Conservation (phyloP, 164 flowering plant species). For the Brasenia schreberi region DNA sequence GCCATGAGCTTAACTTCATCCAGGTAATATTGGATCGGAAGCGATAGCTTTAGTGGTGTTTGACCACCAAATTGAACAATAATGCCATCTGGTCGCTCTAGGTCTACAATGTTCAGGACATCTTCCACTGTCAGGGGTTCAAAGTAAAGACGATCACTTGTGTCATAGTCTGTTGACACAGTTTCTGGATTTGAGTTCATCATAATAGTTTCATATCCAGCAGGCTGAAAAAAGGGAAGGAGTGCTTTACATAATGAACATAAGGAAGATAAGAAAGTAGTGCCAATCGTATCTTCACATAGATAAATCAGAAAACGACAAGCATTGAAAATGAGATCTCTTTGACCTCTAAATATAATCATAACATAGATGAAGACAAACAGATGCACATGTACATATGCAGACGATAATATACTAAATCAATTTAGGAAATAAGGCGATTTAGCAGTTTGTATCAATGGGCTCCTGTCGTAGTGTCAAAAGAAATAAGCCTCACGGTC, state of each 20-base stretch:
- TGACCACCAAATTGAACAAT: conserved; percentile 93
- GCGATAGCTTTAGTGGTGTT: conserved; percentile 73
- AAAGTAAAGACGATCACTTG: conserved; percentile 93
- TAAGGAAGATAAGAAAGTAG: neutral
- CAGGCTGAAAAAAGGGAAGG: conserved; percentile 29
- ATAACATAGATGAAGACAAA: too few relatives aligned
- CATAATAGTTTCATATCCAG: conserved; percentile 92
- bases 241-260: neutral
- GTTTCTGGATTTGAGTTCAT: conserved; percentile 98
- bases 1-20: conserved; percentile 43
- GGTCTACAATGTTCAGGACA: conserved; percentile 65
- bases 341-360: too few relatives aligned
- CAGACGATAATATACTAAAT: too few relatives aligned
- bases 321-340: too few relatives aligned
- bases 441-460: too few relatives aligned
- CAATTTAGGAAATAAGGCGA: too few relatives aligned
- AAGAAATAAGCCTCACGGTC: too few relatives aligned
- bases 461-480: too few relatives aligned
- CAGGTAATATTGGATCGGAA: conserved; percentile 61
- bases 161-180: conserved; percentile 95
- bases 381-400: too few relatives aligned
- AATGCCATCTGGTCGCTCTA: conserved; percentile 88
- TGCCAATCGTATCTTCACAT: neutral
- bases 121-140: conserved; percentile 93
- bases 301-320: neutral